Evolutionary conservation across 805 yeast species (phyloP), one percentile per base, ranked within the genome.

Genomic region (Pichia gijzeniarum): DNA sequence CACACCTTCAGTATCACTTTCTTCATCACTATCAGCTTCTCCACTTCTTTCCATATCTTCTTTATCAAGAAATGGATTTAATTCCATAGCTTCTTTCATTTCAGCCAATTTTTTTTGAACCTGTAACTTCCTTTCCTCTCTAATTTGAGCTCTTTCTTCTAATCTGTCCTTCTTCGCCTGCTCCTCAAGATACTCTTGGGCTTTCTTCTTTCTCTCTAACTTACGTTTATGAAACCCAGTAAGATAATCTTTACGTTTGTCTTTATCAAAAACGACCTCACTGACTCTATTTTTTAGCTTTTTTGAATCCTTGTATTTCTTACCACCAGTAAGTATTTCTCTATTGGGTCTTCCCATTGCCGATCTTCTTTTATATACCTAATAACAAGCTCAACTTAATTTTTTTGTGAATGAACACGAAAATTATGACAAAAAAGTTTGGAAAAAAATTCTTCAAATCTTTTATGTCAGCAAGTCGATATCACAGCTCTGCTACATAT

Each of bases 161-260:
- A 88, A 71, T 55, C 77, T 77, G 2, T 79, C 80, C 52, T 77
- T 68, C 47, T 90, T 73, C 5, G 83, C 93, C 59, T 82, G 85
- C 60, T 90, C 96, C 54, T 82, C 80, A 41, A 76, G 77, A 56
- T 72, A 80, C 48, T 77, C 86, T 53, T 78, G 80, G 0, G 97
- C 98, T 52, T 82, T 80, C 67, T 88, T 90, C 66, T 85, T 85
- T 62, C 98, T 76, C 58, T 85, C 85, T 16, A 91, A 62, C 62
- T 91, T 91, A 59, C 99, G 77, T 67, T 91, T 91, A 64, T 93
- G 98, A 64, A 91, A 91, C 35, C 99, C 99, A 3, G 97, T 91
- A 53, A 91, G 68, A 62, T 80, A 91, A 49, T 91, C 95, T 27
- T 72, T 67, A 61, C 97, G 69, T n/a, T 84, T 75, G 17, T 75